phyloP scores from a whole-genome alignment of 345 rosid species.

The Trapa incisa region DNA sequence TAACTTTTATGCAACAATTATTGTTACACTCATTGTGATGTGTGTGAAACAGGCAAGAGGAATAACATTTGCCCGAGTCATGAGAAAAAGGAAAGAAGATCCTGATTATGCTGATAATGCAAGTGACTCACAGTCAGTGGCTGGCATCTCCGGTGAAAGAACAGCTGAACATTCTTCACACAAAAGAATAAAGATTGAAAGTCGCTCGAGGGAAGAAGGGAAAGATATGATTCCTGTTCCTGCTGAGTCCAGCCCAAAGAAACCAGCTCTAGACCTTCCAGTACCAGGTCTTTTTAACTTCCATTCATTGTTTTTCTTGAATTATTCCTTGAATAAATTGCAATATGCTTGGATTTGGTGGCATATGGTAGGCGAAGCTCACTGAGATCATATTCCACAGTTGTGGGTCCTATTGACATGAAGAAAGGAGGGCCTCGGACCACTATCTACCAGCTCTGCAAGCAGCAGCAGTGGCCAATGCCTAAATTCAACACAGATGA shows the following conservation, averaged over 20 bases:
- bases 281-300: conserved; percentile 25
- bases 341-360: background rate
- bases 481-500: conserved; percentile 45
- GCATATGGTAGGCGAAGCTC: background rate
- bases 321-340: background rate
- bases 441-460: conserved; percentile 55
- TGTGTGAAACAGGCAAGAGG: conserved; percentile 39
- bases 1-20: background rate
- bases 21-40: background rate
- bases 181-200: conserved; percentile 24
- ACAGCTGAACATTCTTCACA: conserved; percentile 12
- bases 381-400: conserved; percentile 22
- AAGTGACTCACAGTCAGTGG: background rate
- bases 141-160: conserved; percentile 4
- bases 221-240: background rate
- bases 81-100: conserved; percentile 22
- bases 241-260: conserved; percentile 1
- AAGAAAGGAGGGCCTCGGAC: conserved; percentile 83
- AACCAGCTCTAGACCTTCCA: conserved; percentile 1
- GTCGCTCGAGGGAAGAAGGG: conserved; percentile 9
- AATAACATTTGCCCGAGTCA: conserved; percentile 20
- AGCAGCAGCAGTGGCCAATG: conserved; percentile 64
- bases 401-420: conserved; percentile 37
- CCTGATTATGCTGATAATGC: conserved; percentile 8
- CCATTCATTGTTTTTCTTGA: background rate